These are phyloP conservation scores for Ophiostoma australiae DNA, from an alignment of 2,329 filamentous ascomycete genomes.

Conservation along the genomic window DNA sequence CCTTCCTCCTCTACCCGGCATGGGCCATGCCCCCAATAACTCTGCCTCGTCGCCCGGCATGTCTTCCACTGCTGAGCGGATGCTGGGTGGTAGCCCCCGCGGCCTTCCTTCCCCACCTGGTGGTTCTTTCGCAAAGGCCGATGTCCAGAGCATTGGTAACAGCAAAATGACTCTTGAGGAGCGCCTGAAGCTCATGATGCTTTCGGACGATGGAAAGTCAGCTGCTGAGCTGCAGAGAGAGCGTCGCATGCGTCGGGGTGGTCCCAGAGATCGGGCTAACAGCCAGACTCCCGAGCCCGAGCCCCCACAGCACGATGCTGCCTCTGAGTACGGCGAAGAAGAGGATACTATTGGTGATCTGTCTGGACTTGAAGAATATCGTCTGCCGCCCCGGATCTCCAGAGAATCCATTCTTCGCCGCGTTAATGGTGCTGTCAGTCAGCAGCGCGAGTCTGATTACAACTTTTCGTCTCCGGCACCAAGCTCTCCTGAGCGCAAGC, in stretches of 20 bases:
- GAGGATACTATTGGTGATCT: slow-evolving; percentile 59
- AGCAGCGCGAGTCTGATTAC: slow-evolving; percentile 57
- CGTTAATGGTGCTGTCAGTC: slow-evolving; percentile 61
- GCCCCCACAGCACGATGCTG: slow-evolving; percentile 31
- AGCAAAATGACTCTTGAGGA: slow-evolving; percentile 81
- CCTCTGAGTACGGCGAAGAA: slow-evolving; percentile 46
- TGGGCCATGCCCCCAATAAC: slow-evolving; percentile 40
- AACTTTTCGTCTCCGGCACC: slow-evolving; percentile 59
- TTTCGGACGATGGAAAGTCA: slow-evolving; percentile 62
- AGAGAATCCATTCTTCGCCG: slow-evolving; percentile 89
- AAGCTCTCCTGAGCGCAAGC: slow-evolving; percentile 53
- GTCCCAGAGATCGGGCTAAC: slow-evolving; percentile 43
- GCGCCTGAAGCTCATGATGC: slow-evolving; percentile 80
- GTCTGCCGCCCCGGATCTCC: slow-evolving; percentile 74
- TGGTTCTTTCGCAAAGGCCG: slow-evolving; percentile 65
- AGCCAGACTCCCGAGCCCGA: slow-evolving; percentile 44
- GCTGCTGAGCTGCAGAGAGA: slow-evolving; percentile 63
- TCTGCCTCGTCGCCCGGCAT: slow-evolving; percentile 60
- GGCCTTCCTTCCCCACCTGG: slow-evolving; percentile 69
- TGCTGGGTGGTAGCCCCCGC: slow-evolving; percentile 54
- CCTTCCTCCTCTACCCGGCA: slow-evolving; percentile 76
- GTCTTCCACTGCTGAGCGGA: slow-evolving; percentile 66
- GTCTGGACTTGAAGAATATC: slow-evolving; percentile 56
- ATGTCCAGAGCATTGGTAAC: slow-evolving; percentile 70
- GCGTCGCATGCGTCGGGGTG: slow-evolving; percentile 61